Conservation (phyloP, 2,329 filamentous ascomycete genomes). For the Xylaria sp. region DNA sequence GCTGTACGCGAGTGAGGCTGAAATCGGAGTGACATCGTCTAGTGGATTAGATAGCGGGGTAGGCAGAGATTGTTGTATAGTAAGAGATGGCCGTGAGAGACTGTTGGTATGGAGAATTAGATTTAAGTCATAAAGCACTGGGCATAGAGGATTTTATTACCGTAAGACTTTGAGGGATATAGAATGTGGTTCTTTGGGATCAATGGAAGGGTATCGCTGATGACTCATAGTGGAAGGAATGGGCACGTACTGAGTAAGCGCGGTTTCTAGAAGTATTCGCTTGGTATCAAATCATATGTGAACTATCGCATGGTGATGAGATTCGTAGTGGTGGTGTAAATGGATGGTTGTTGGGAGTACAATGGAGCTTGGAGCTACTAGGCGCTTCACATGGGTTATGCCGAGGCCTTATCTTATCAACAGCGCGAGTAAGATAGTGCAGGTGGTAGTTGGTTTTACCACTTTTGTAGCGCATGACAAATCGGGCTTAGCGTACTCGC, state of each 20-base stretch:
- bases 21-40: constrained; percentile 58
- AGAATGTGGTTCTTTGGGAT: constrained; percentile 79
- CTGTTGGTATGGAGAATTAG: constrained; percentile 57
- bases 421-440: neutral
- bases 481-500: constrained; percentile 27
- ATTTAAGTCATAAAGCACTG: neutral
- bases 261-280: constrained; percentile 13
- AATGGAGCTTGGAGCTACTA: constrained; percentile 5
- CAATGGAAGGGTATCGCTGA: constrained; percentile 67
- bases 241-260: constrained; percentile 14
- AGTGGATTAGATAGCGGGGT: constrained; percentile 53
- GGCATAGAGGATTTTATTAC: constrained; percentile 54
- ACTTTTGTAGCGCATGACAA: too few species aligned
- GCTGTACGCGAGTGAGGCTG: constrained; percentile 80
- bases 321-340: neutral
- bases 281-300: constrained; percentile 11
- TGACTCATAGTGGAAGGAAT: constrained; percentile 61
- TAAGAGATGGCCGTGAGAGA: constrained; percentile 83
- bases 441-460: too few species aligned
- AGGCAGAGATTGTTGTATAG: constrained; percentile 74
- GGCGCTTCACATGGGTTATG: constrained; percentile 7
- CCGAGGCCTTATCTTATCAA: constrained; percentile 33
- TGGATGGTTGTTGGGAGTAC: constrained; percentile 4
- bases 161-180: constrained; percentile 81
- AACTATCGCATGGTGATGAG: constrained; percentile 30